These are phyloP conservation scores for Nannochloropsis granulata DNA, from an alignment of 108 stramenopile genomes.

Conservation along the genomic window DNA sequence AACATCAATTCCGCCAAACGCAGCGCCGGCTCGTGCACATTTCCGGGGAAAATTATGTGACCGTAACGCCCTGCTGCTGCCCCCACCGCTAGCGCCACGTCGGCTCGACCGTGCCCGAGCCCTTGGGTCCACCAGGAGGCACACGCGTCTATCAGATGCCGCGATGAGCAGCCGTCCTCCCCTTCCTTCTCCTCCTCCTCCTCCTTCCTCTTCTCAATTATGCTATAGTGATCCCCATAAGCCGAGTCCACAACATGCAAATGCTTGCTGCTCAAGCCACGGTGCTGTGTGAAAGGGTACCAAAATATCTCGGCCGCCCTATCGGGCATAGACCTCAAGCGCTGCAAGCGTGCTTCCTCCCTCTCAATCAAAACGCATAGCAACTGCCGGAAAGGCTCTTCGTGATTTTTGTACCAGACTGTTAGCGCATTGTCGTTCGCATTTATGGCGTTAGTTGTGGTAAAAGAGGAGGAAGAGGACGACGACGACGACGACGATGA, in stretches of 20 bases:
- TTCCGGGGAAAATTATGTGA: slow-evolving; percentile 31
- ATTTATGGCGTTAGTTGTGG: no score
- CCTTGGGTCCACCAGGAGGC: slow-evolving; percentile 41
- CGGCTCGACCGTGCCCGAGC: slow-evolving; percentile 27
- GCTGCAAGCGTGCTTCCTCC: background rate
- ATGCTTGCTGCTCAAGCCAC: background rate
- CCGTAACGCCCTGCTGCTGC: slow-evolving; percentile 34
- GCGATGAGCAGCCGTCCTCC: background rate
- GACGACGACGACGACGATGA: slow-evolving; percentile 7
- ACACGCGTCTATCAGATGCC: slow-evolving; percentile 22
- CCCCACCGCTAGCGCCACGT: slow-evolving; percentile 21
- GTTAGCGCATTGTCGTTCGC: background rate
- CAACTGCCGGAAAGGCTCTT: background rate
- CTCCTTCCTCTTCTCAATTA: background rate
- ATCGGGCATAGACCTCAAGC: background rate
- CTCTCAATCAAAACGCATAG: background rate
- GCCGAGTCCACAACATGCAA: slow-evolving; percentile 25
- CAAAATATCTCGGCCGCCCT: slow-evolving; percentile 6
- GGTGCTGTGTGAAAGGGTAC: slow-evolving; percentile 35
- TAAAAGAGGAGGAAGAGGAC: slow-evolving; percentile 5
- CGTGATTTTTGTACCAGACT: slow-evolving; percentile 8
- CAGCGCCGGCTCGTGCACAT: slow-evolving; percentile 27
- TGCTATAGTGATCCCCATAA: slow-evolving; percentile 18
- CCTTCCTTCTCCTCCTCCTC: background rate
- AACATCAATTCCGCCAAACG: slow-evolving; percentile 22